phyloP scores from a whole-genome alignment of 495 filamentous ascomycete species.

The Lepraria neglecta region DNA sequence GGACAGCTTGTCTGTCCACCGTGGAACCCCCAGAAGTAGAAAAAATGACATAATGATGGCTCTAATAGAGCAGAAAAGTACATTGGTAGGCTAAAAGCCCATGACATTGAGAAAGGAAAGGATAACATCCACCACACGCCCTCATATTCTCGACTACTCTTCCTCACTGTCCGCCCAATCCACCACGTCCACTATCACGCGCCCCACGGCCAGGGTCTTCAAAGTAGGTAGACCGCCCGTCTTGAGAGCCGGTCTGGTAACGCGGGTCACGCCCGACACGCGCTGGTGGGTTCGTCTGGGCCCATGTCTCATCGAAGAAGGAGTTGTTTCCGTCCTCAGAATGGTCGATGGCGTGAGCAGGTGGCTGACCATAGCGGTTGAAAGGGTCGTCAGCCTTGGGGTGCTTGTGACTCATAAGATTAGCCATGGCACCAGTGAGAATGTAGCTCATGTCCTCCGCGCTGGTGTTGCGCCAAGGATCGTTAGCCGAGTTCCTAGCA shows the following conservation, averaged over 20 bases:
- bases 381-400: no score
- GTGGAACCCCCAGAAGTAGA: no score
- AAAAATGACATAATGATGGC: no score
- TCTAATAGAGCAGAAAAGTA: no score
- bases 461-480: neutral
- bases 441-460: neutral
- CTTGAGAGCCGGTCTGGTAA: neutral
- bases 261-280: conserved; percentile 8
- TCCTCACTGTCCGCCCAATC: no score
- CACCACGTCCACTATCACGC: neutral
- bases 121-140: no score
- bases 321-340: neutral
- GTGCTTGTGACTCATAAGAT: no score
- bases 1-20: no score
- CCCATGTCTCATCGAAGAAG: conserved; percentile 7
- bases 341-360: conserved; percentile 5
- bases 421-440: no score
- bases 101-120: no score
- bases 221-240: neutral
- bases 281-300: neutral
- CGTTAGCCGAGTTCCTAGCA: neutral
- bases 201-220: neutral
- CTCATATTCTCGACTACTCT: no score
- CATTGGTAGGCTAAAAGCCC: no score
- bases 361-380: neutral